Evolutionary conservation across 768 basidiomycete genomes (phyloP).

Genomic region (Rhodotorula graminis): DNA sequence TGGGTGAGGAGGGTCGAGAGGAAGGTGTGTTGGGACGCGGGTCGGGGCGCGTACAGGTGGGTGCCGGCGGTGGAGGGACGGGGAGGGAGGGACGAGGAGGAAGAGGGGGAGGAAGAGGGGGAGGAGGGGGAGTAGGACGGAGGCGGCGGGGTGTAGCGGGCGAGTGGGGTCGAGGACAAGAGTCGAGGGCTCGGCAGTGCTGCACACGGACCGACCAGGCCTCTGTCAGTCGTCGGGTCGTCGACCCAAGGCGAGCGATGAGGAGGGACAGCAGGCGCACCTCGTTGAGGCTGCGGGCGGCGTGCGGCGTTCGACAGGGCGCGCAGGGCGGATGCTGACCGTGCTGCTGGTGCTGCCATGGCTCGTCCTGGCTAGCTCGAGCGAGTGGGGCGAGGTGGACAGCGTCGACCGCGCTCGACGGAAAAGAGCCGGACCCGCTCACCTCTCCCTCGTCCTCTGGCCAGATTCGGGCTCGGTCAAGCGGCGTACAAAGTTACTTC

Average conservation of each 20-base stretch:
- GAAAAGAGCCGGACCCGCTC: no score
- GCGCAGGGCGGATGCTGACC: constrained; percentile 1
- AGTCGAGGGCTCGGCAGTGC: no score
- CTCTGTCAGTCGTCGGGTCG: no score
- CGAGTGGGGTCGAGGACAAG: not conserved
- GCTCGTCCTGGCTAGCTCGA: no score
- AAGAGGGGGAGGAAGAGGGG: not conserved
- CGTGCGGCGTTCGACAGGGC: not conserved
- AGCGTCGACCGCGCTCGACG: no score
- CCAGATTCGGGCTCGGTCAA: no score
- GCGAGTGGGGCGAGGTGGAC: no score
- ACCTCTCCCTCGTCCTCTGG: no score
- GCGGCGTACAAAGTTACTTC: no score
- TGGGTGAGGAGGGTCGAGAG: constrained; percentile 9
- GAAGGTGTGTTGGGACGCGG: constrained; percentile 9
- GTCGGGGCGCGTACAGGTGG: constrained; percentile 21
- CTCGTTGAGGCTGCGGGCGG: not conserved
- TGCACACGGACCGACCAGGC: not conserved
- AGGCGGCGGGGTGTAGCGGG: not conserved
- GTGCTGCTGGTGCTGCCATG: not conserved
- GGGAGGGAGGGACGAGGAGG: not conserved
- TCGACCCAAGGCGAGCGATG: not conserved
- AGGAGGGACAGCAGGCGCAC: not conserved
- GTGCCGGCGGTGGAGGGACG: not conserved
- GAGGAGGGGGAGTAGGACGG: not conserved